Evolutionary conservation across 2,329 filamentous ascomycete species (phyloP).

Genomic region (Alternaria dauci): DNA sequence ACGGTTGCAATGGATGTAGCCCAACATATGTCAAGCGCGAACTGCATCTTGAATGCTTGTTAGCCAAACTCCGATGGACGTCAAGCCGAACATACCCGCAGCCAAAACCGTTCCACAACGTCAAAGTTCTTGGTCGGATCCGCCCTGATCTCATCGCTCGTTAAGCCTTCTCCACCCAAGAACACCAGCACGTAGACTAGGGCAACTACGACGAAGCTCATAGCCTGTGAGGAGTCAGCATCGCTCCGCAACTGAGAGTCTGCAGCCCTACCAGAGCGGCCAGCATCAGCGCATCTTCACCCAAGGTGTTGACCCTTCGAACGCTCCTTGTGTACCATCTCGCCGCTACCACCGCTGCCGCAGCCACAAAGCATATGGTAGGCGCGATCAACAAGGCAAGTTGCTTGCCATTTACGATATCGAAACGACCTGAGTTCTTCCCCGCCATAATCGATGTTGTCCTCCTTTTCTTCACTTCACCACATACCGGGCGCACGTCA

Average conservation of each 20-base stretch:
- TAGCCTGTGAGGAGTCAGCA: slow-evolving; percentile 21
- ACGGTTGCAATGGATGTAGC: slow-evolving; percentile 30
- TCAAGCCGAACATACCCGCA: slow-evolving; percentile 12
- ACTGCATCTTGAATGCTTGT: slow-evolving; percentile 24
- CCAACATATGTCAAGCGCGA: slow-evolving; percentile 33
- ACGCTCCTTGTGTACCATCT: slow-evolving; percentile 32
- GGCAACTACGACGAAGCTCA: slow-evolving; percentile 27
- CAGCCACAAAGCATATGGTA: slow-evolving; percentile 24
- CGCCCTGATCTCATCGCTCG: slow-evolving; percentile 17
- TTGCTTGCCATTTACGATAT: slow-evolving; percentile 29
- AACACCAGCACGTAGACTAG: slow-evolving; percentile 30
- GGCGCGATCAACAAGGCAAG: slow-evolving; percentile 27
- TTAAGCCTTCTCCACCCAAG: slow-evolving; percentile 28
- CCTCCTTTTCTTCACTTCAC: slow-evolving; percentile 9
- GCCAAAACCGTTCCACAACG: slow-evolving; percentile 20
- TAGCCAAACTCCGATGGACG: not conserved
- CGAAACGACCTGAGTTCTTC: slow-evolving; percentile 22
- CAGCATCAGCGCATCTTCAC: slow-evolving; percentile 28
- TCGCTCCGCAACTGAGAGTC: not conserved
- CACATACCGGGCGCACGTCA: slow-evolving; percentile 12
- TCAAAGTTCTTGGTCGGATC: slow-evolving; percentile 19
- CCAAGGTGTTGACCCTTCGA: slow-evolving; percentile 28
- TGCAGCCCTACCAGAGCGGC: slow-evolving; percentile 24
- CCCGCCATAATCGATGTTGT: slow-evolving; percentile 19
- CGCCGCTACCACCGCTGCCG: slow-evolving; percentile 22